Evolutionary conservation across 371 early-diverging fungal genomes (phyloP).

Genomic region (Quaeritorhiza haematococci): DNA sequence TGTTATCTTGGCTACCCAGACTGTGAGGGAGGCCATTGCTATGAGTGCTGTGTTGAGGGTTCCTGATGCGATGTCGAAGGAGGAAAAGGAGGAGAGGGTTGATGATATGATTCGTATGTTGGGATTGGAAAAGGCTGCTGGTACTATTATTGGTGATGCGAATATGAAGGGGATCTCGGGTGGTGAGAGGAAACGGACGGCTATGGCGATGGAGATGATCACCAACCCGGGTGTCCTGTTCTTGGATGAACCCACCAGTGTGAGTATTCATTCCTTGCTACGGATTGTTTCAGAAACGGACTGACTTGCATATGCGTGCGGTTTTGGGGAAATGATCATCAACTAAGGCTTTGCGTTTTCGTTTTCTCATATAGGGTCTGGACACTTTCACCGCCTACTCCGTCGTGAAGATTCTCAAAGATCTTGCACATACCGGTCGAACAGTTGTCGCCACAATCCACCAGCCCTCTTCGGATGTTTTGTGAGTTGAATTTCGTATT

Average conservation of each 20-base stretch:
- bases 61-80: slow-evolving; percentile 55
- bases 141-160: slow-evolving; percentile 70
- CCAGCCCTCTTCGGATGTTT: slow-evolving; percentile 24
- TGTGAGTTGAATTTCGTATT: slow-evolving; percentile 6
- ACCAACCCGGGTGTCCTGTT: slow-evolving; percentile 82
- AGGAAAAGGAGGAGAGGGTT: slow-evolving; percentile 55
- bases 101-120: slow-evolving; percentile 72
- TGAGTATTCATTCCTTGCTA: too few relatives aligned
- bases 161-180: slow-evolving; percentile 76
- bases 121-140: slow-evolving; percentile 61
- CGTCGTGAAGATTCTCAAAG: slow-evolving; percentile 14
- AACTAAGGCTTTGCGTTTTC: not conserved
- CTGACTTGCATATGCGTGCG: slow-evolving; percentile 12
- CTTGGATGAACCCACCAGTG: slow-evolving; percentile 77
- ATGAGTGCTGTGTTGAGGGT: slow-evolving; percentile 75
- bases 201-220: slow-evolving; percentile 64
- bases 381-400: slow-evolving; percentile 23
- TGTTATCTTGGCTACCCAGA: slow-evolving; percentile 48
- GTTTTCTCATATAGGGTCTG: not conserved
- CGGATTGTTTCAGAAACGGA: slow-evolving; percentile 11
- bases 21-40: slow-evolving; percentile 73
- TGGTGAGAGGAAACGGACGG: slow-evolving; percentile 77
- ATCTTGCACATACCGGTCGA: slow-evolving; percentile 17
- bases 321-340: not conserved
- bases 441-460: slow-evolving; percentile 25